phyloP scores from a whole-genome alignment of 306 rosid species.

The Acacia confusa region DNA sequence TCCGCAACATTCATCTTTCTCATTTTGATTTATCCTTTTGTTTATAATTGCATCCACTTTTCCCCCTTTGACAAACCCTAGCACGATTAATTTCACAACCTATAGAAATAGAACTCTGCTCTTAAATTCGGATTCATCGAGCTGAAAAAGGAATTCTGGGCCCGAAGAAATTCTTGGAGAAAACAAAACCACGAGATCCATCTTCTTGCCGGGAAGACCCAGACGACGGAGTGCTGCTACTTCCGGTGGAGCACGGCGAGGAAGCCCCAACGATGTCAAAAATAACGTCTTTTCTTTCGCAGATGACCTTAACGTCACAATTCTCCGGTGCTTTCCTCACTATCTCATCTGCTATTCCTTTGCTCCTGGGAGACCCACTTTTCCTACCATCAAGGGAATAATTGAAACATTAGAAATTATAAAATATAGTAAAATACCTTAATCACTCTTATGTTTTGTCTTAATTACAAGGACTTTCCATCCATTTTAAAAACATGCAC shows the following conservation, averaged over 20 bases:
- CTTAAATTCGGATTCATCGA: neutral
- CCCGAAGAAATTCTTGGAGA: conserved; percentile 28
- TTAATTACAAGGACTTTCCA: too few species aligned
- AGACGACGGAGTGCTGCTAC: neutral
- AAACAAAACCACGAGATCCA: neutral
- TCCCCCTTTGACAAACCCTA: neutral
- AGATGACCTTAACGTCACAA: conserved; percentile 43
- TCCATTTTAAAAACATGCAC: too few species aligned
- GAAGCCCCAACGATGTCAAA: conserved; percentile 1
- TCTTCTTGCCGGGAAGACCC: conserved; percentile 1
- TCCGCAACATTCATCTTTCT: neutral
- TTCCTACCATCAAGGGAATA: neutral
- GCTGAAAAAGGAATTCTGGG: neutral
- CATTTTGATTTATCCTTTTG: neutral
- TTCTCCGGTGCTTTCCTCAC: conserved; percentile 23
- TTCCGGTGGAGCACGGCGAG: conserved; percentile 9
- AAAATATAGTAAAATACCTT: too few species aligned
- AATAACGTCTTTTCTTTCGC: conserved; percentile 43
- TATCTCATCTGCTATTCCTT: conserved; percentile 23
- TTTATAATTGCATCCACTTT: neutral
- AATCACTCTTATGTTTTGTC: too few species aligned
- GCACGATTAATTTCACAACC: neutral
- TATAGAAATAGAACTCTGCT: neutral
- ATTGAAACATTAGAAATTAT: neutral
- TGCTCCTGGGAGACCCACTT: conserved; percentile 13